Base-by-base conservation (phyloP, 129 eudicot genomes). In the Rutidosis leptorrhynchoides region DNA sequence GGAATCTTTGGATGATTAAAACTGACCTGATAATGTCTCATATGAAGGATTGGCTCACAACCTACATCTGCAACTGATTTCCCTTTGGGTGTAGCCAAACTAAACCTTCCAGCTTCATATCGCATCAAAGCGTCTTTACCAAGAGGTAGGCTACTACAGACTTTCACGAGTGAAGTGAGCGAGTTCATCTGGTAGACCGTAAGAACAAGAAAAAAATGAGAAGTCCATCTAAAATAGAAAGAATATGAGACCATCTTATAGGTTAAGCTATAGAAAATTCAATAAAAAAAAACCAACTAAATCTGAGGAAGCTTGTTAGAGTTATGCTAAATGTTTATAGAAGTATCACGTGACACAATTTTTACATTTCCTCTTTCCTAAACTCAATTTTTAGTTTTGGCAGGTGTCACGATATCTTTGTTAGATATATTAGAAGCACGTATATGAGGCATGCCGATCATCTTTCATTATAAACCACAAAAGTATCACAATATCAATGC, bases 1-100 rank as follows among this genome's bases (percentile, higher is more conserved):
- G 2, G 14, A 20, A 2, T 11, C 49, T 29, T 66, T n/a, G 21
- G 6, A 30, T 21, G 22, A 30, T 30, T 15, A 69, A 58, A 29
- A 63, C 76, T 72, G 66, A 85, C 98, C 98, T 93, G 98, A 69
- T 85, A 93, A 60, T 93, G 92, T 68, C 98, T 80, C 98, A 93
- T 93, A 53, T 93, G 96, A 30, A 93, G 79, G 20, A 93, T 88
- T 6, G 98, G 98, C 80, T 93, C 95, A 67, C 98, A 93, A 27
- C 98, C 98, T 23, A 93, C 89, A 67, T 89, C 98, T n/a, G 98
- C 95, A 16, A 88, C 70, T 52, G 73, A 83, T 28, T 89, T 93
- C 43, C 96, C 96, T 46, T 77, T 86, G 15, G 87, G 86, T 11
- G 96, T 93, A 46, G 67, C 83, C 65, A 71, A 22, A 53, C 84